A percentile compares a stretch with the other conserved stretches of the same genome.
phyloP scores from a whole-genome alignment of 257 asterid genomes.

The Petunia secreta region DNA sequence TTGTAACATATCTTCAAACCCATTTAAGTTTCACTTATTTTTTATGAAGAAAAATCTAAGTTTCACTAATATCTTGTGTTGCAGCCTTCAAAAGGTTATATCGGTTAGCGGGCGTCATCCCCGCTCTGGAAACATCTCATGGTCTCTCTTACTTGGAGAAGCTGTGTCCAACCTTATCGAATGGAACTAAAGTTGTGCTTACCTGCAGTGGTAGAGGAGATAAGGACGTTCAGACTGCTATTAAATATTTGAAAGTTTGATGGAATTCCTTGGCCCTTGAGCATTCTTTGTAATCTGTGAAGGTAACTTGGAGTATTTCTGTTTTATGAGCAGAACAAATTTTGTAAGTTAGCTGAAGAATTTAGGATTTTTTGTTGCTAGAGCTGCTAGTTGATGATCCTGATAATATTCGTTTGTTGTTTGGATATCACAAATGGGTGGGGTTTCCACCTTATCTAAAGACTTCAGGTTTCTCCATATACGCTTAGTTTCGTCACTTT shows the following conservation, averaged over 20 bases:
- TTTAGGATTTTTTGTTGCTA: neutral
- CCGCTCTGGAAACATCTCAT: slow-evolving; percentile 95
- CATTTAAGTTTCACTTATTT: neutral
- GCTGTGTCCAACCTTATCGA: slow-evolving; percentile 74
- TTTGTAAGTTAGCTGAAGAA: neutral
- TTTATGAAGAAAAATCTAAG: neutral
- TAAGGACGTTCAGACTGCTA: slow-evolving; percentile 87
- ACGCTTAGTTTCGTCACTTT: neutral
- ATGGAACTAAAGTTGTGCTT: slow-evolving; percentile 78
- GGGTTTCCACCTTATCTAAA: neutral
- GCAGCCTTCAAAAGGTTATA: slow-evolving; percentile 91
- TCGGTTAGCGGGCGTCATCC: slow-evolving; percentile 85
- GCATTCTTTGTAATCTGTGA: neutral
- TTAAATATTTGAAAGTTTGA: slow-evolving; percentile 60
- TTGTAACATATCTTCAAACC: neutral
- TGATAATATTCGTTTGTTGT: no score
- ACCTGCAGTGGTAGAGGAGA: slow-evolving; percentile 99
- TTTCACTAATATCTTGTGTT: slow-evolving; percentile 26
- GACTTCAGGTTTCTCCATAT: neutral
- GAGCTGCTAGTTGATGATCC: neutral
- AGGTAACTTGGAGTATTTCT: slow-evolving; percentile 12
- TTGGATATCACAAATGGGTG: neutral
- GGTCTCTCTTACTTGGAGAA: slow-evolving; percentile 87
- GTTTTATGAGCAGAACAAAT: neutral
- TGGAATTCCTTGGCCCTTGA: neutral